Conservation (phyloP, 2,329 filamentous ascomycete genomes). For the Remersonia thermophila region DNA sequence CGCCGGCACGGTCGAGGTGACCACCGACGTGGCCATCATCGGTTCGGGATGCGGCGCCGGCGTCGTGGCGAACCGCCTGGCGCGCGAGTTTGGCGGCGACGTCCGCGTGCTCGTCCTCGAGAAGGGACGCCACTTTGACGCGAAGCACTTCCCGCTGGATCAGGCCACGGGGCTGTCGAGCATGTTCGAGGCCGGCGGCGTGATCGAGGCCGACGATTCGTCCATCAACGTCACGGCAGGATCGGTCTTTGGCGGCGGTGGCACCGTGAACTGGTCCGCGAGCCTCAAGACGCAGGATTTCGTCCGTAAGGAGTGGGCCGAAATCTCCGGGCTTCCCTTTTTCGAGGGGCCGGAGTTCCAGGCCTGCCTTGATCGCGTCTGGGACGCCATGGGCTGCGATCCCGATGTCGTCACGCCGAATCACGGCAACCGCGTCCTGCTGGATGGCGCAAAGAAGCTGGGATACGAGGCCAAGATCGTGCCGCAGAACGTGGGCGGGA, state of each 20-base stretch:
- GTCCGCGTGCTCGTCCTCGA: conserved; percentile 54
- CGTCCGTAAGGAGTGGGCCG: conserved; percentile 73
- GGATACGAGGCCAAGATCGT: conserved; percentile 58
- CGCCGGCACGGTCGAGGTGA: conserved; percentile 39
- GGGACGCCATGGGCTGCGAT: conserved; percentile 63
- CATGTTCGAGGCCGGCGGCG: conserved; percentile 58
- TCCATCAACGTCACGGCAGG: conserved; percentile 53
- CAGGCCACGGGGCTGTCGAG: conserved; percentile 46
- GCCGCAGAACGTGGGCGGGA: conserved; percentile 67
- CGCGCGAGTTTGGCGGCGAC: conserved; percentile 54
- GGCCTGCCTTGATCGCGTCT: conserved; percentile 66
- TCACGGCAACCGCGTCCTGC: conserved; percentile 54
- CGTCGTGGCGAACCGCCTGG: conserved; percentile 68
- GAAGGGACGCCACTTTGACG: conserved; percentile 65
- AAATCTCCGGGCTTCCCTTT: conserved; percentile 50
- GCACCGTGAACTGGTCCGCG: conserved; percentile 76
- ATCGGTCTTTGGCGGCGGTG: conserved; percentile 71
- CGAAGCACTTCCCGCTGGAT: conserved; percentile 62
- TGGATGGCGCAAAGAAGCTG: conserved; percentile 62
- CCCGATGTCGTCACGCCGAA: conserved; percentile 58
- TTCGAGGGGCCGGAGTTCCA: conserved; percentile 67
- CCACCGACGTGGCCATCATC: conserved; percentile 74
- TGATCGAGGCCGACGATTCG: conserved; percentile 42
- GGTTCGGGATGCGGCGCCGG: conserved; percentile 80
- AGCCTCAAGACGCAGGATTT: conserved; percentile 55